Base-by-base conservation (phyloP, 768 basidiomycete species). In the Boletellus emodensis region DNA sequence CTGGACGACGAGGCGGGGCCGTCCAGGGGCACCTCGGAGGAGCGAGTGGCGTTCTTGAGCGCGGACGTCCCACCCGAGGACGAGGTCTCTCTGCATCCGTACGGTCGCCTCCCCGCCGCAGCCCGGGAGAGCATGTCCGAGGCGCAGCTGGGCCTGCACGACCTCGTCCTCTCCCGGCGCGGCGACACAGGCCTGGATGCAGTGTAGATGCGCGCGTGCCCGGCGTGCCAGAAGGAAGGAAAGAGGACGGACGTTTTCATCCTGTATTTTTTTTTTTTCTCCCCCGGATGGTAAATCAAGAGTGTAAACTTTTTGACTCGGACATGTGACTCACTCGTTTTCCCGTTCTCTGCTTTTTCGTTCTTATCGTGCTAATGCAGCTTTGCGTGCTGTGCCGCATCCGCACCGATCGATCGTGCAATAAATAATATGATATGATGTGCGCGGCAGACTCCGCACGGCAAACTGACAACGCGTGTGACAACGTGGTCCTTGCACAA, bases 21-120 rank as follows among this genome's bases (percentile, higher is more conserved):
- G 17, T 51, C 60, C 15, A 32, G 36, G 34, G 41, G 58, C 20
- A 56, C 72, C 47, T 63, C 66, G 35, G 83, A 84, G 60, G 82
- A 82, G 61, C 73, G 71, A 13, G 62, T 77, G 32, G 78, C 79
- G 3, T 83, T 85, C 64, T 69, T 84, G 40, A 60, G 70, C 48
- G n/a, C 70, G 35, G 59, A 69, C 15, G 51, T 46, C 7, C 50
- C 53, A 14, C 49, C 55, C 44, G 64, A 63, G 24, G 63, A 66
- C 4, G 66, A 67, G 3, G 43, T 33, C 13, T 15, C 54, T 13
- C 49, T 49, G 46, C 57, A 58, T 17, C 48, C 62, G 18, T 56
- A 56, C 28, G 48, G 52, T 15, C 62, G 52, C 14, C 53, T 64
- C 39, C 47, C 58, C 9, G 46, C 49, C 44, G 58, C 54, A 6